Conservation (phyloP, 768 basidiomycete genomes). For the Clavaria fumosa region DNA sequence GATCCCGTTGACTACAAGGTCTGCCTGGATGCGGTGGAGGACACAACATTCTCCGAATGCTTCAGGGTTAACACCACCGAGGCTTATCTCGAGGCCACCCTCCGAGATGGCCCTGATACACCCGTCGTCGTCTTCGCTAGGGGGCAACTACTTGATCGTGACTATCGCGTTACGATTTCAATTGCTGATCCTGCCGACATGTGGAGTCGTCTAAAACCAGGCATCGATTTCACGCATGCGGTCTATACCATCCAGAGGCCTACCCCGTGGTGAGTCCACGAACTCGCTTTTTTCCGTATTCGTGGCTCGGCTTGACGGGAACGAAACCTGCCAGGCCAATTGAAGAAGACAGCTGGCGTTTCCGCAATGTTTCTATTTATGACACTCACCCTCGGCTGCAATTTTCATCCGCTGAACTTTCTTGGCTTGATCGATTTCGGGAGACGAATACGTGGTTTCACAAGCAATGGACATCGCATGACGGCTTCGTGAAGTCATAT, state of each 20-base stretch:
- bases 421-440: background rate
- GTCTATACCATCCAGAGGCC: background rate
- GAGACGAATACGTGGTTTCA: background rate
- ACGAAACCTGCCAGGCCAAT: background rate
- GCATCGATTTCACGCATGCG: background rate
- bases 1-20: background rate
- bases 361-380: conserved; percentile 1
- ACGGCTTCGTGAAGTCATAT: background rate
- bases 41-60: background rate
- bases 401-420: background rate
- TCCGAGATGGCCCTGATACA: background rate
- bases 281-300: background rate
- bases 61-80: background rate
- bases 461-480: background rate
- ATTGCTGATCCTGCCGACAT: background rate
- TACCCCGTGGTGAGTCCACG: background rate
- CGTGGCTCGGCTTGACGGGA: background rate
- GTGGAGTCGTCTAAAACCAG: background rate
- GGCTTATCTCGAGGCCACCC: background rate
- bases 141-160: background rate
- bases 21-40: background rate
- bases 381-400: background rate
- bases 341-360: conserved; percentile 1
- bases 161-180: background rate
- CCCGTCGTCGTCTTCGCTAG: background rate